Evolutionary conservation across 257 asterid genomes (phyloP), one percentile per base, ranked within the genome.

Genomic region (Ballota nigra): DNA sequence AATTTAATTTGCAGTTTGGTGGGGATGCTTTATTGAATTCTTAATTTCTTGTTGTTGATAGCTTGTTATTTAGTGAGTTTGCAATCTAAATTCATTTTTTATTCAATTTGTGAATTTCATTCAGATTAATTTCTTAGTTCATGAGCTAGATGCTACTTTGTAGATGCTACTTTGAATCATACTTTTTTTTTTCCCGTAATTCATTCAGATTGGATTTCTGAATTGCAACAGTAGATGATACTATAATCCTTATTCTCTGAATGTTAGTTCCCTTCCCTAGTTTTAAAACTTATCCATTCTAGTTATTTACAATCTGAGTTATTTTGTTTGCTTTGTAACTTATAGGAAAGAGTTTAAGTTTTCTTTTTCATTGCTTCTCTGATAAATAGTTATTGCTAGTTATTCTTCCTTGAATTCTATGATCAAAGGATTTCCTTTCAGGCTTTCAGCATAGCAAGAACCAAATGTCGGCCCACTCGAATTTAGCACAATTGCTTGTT

Each of bases 61-160:
- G 81, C 87, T 83, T 75, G 61, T 74, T 65, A 66, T 74, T 77
- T 62, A 22, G 73, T 76, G 70, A 75, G 79, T 81, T 77, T 57
- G 66, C 77, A 38, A 59, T 49, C 81, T 74, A 58, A 15, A 66
- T 71, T 13, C 31, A 71, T 62, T 55, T 0, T 40, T 2, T n/a
- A n/a, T n/a, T n/a, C n/a, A n/a, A 10, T 11, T 20, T 29, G 38
- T 67, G 47, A n/a, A n/a, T n/a, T n/a, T 45, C 40, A 71, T 72
- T 40, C 38, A 15, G 52, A 31, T 67, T 70, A 34, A n/a, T 67
- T 57, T 71, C 36, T 57, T 62, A 47, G n/a, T 53, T 66, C n/a
- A 8, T 23, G 8, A 45, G 20, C 4, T 45, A 45, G n/a, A n/a
- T n/a, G n/a, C n/a, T n/a, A n/a, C n/a, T n/a, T n/a, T n/a, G n/a